Conservation (phyloP, 345 rosid species). For the Melaleuca alternifolia region DNA sequence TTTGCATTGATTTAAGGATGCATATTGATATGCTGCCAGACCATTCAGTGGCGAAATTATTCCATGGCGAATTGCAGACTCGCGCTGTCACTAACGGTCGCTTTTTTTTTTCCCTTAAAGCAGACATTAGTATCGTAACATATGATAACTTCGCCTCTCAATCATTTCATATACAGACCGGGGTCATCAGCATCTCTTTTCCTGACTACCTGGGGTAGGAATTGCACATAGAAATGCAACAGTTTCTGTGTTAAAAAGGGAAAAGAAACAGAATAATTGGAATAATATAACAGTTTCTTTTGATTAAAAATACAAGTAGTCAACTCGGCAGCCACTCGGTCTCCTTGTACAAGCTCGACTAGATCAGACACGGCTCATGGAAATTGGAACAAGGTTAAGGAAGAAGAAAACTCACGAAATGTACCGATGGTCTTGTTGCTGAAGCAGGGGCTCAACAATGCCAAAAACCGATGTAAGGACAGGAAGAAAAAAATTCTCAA, state of each 20-base stretch:
- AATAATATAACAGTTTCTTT: background rate
- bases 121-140: background rate
- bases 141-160: background rate
- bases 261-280: background rate
- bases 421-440: background rate
- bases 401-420: background rate
- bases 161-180: background rate
- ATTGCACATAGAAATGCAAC: background rate
- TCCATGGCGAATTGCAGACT: background rate
- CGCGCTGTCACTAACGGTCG: background rate
- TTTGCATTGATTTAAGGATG: background rate
- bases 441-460: background rate
- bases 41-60: background rate
- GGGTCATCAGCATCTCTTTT: background rate
- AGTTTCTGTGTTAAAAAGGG: background rate
- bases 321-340: background rate
- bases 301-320: background rate
- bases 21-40: background rate
- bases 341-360: background rate
- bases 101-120: background rate
- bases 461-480: background rate
- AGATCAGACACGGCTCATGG: background rate
- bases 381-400: background rate
- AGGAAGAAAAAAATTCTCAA: background rate
- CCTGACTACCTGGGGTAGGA: background rate